These are phyloP conservation scores for Oidium heveae DNA, from an alignment of 2,329 filamentous ascomycete species.

Conservation along the genomic window DNA sequence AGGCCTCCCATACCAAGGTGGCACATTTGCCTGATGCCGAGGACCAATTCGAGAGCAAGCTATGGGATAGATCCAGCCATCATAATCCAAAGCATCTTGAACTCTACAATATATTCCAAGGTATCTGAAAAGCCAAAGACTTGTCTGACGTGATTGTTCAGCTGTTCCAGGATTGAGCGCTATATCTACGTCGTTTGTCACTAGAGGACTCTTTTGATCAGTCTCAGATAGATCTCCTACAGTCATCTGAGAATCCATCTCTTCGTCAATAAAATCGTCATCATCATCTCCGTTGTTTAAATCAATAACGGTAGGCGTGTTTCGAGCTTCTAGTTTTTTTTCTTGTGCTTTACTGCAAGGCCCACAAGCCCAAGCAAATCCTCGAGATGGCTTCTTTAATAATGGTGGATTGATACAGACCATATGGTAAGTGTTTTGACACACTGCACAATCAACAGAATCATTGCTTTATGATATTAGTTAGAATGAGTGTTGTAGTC, in stretches of 20 bases:
- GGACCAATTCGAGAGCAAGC: constrained; percentile 81
- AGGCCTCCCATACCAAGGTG: constrained; percentile 62
- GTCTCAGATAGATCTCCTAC: constrained; percentile 27
- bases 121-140: constrained; percentile 90
- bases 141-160: constrained; percentile 78
- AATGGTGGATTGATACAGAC: constrained; percentile 82
- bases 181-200: constrained; percentile 27
- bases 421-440: constrained; percentile 92
- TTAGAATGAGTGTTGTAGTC: no score
- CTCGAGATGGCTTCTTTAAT: constrained; percentile 85
- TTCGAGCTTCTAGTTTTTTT: constrained; percentile 67
- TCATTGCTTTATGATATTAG: constrained; percentile 37
- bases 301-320: constrained; percentile 54
- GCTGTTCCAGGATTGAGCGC: constrained; percentile 37
- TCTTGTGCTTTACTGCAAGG: constrained; percentile 93
- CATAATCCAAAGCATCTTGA: constrained; percentile 87
- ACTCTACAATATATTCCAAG: constrained; percentile 85
- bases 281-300: constrained; percentile 34
- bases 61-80: constrained; percentile 89
- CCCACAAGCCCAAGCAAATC: constrained; percentile 94
- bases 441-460: constrained; percentile 92
- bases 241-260: constrained; percentile 37
- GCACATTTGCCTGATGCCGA: constrained; percentile 69
- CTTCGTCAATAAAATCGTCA: constrained; percentile 37
- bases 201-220: constrained; percentile 37